Conservation (phyloP, 768 basidiomycete genomes). For the Pisolithus orientalis region DNA sequence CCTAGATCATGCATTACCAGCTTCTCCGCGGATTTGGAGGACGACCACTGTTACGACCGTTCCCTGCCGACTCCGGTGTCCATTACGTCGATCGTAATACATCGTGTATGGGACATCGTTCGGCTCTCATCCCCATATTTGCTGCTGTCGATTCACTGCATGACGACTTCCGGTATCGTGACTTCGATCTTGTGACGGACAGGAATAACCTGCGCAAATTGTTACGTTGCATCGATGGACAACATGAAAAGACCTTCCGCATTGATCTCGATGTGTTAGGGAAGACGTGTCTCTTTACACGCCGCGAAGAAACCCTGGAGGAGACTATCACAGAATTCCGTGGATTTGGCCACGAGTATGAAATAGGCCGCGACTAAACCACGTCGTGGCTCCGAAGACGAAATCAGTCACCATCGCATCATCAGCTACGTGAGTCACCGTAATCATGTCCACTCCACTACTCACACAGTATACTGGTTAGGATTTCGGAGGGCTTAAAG, state of each 20-base stretch:
- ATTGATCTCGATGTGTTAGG: slow-evolving; percentile 67
- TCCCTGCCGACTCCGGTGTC: slow-evolving; percentile 33
- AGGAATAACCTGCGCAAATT: slow-evolving; percentile 63
- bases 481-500: slow-evolving; percentile 50
- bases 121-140: slow-evolving; percentile 49
- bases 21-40: slow-evolving; percentile 57
- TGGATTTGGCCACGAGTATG: slow-evolving; percentile 56
- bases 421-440: slow-evolving; percentile 48
- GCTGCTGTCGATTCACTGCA: slow-evolving; percentile 45
- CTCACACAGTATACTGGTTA: slow-evolving; percentile 16
- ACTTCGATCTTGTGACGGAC: slow-evolving; percentile 51
- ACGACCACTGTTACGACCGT: slow-evolving; percentile 47
- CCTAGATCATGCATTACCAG: slow-evolving; percentile 27
- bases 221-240: slow-evolving; percentile 39
- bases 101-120: slow-evolving; percentile 32
- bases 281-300: slow-evolving; percentile 51
- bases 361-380: slow-evolving; percentile 45
- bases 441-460: neutral
- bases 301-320: slow-evolving; percentile 39
- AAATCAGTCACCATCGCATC: slow-evolving; percentile 57
- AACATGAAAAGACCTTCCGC: slow-evolving; percentile 43
- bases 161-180: slow-evolving; percentile 17
- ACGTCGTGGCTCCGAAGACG: slow-evolving; percentile 43
- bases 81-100: slow-evolving; percentile 57
- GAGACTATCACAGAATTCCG: slow-evolving; percentile 20